These are phyloP conservation scores for Termitomyces sp. DNA, from an alignment of 768 basidiomycete genomes.

Conservation along the genomic window DNA sequence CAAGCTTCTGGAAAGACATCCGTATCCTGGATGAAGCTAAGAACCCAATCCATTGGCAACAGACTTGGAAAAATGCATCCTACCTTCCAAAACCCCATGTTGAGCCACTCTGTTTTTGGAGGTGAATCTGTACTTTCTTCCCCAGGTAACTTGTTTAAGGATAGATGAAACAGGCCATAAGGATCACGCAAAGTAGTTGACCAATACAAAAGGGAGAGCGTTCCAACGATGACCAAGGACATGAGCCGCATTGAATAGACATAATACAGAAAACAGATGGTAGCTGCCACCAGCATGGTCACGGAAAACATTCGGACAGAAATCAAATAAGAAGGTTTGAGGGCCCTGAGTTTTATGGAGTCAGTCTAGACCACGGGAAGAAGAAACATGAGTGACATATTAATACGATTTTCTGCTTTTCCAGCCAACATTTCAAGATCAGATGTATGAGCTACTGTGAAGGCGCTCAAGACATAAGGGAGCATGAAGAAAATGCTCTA, in stretches of 20 bases:
- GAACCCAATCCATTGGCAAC: not conserved
- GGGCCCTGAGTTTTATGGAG: not conserved
- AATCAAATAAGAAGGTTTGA: not conserved
- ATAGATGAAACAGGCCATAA: conserved; percentile 54
- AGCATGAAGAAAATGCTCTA: conserved; percentile 29
- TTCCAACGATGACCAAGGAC: not conserved
- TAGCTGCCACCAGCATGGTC: not conserved
- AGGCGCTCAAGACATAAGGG: conserved; percentile 26
- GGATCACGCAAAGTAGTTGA: conserved; percentile 31
- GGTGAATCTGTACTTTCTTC: conserved; percentile 20
- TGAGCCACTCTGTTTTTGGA: conserved; percentile 62
- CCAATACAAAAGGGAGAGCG: not conserved
- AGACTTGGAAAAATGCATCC: conserved; percentile 5
- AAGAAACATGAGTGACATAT: conserved; percentile 6
- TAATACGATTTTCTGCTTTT: conserved; percentile 15
- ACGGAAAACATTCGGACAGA: not conserved
- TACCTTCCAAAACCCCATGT: conserved; percentile 70
- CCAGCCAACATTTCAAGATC: conserved; percentile 21
- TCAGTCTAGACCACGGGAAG: not conserved
- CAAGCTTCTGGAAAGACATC: conserved; percentile 52
- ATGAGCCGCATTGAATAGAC: not conserved
- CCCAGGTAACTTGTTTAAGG: conserved; percentile 39
- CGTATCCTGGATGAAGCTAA: conserved; percentile 30
- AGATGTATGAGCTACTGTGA: conserved; percentile 22
- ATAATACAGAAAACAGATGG: not conserved